Conservation (phyloP, 306 rosid genomes). For the Quercus glauca region DNA sequence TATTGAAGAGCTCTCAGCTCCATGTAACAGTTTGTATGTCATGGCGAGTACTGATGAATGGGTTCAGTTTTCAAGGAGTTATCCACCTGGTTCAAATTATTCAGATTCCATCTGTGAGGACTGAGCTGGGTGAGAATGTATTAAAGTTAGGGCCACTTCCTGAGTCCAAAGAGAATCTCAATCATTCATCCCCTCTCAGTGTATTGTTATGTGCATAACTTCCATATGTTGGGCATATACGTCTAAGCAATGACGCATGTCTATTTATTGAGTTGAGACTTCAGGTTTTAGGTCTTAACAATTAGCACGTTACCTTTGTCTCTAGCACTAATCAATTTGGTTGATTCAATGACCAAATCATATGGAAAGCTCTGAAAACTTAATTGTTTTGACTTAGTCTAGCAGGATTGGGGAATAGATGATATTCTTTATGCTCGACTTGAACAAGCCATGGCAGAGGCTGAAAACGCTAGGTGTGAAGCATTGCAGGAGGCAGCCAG, state of each 20-base stretch:
- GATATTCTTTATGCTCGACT: slow-evolving; percentile 56
- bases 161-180: slow-evolving; percentile 25
- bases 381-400: slow-evolving; percentile 15
- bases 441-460: slow-evolving; percentile 61
- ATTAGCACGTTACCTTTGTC: slow-evolving; percentile 5
- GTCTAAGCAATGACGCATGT: background rate
- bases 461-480: slow-evolving; percentile 51
- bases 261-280: slow-evolving; percentile 2
- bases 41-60: slow-evolving; percentile 31
- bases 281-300: slow-evolving; percentile 4
- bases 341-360: background rate
- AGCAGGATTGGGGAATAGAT: slow-evolving; percentile 60
- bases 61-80: slow-evolving; percentile 32
- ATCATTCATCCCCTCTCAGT: slow-evolving; percentile 51
- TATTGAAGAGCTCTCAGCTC: slow-evolving; percentile 29
- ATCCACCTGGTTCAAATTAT: slow-evolving; percentile 29
- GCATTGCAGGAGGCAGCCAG: slow-evolving; percentile 51
- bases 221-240: background rate
- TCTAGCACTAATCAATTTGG: background rate
- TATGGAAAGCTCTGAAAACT: background rate
- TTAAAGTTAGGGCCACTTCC: slow-evolving; percentile 20
- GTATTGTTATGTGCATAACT: slow-evolving; percentile 41
- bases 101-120: slow-evolving; percentile 34
- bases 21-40: slow-evolving; percentile 15
- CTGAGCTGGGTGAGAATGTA: slow-evolving; percentile 35